A percentile compares a stretch with the other conserved stretches of the same genome.
Evolutionary conservation across 2,329 filamentous ascomycete species (phyloP).

Genomic region (Basipetospora sp.): DNA sequence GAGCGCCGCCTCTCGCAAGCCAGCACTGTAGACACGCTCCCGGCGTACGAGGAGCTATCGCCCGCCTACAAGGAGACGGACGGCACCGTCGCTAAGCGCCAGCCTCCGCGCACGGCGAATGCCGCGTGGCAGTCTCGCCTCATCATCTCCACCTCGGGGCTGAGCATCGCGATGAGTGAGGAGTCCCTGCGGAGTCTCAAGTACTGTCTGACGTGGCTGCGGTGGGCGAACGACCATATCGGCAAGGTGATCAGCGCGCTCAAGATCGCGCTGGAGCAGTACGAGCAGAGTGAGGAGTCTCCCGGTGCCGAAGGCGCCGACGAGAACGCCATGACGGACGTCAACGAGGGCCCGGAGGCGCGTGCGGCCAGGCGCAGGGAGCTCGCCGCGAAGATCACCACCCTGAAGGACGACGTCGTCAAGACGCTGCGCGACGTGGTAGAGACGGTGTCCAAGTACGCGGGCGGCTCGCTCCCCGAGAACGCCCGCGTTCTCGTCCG

Average conservation of each 20-base stretch:
- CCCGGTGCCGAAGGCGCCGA: slow-evolving; percentile 6
- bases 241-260: slow-evolving; percentile 60
- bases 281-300: slow-evolving; percentile 34
- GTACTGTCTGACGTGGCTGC: slow-evolving; percentile 68
- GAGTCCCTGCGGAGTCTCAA: slow-evolving; percentile 72
- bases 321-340: slow-evolving; percentile 15
- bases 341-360: slow-evolving; percentile 2
- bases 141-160: slow-evolving; percentile 77
- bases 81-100: slow-evolving; percentile 17
- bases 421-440: slow-evolving; percentile 70
- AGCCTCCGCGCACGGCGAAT: slow-evolving; percentile 16
- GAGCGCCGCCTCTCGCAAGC: slow-evolving; percentile 46
- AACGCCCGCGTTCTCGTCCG: slow-evolving; percentile 76
- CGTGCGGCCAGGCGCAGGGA: slow-evolving; percentile 29
- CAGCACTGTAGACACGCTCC: slow-evolving; percentile 59
- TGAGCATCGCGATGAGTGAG: slow-evolving; percentile 82
- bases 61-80: slow-evolving; percentile 55
- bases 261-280: slow-evolving; percentile 64
- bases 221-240: slow-evolving; percentile 70
- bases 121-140: slow-evolving; percentile 63
- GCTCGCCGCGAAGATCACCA: slow-evolving; percentile 49
- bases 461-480: slow-evolving; percentile 78
- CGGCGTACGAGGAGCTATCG: slow-evolving; percentile 70
- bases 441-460: slow-evolving; percentile 73
- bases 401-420: slow-evolving; percentile 55